Base-by-base conservation (phyloP, 495 filamentous ascomycete species). In the Penicillium soppii region DNA sequence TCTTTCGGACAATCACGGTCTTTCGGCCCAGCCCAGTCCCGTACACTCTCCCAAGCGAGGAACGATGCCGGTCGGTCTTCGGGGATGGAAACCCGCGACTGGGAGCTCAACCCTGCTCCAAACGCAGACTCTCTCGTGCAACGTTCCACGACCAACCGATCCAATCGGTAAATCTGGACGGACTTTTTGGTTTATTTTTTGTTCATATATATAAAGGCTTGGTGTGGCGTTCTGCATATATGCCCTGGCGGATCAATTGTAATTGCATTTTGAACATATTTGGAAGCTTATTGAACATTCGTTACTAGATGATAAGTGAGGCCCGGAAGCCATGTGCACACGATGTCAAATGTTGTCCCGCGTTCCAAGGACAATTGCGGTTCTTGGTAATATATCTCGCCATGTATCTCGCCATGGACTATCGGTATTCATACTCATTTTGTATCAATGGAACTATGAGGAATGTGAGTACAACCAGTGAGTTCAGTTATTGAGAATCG, bases 141-240 rank as follows among this genome's bases (percentile, higher is more conserved):
- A 20, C 67, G 70, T 3, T 64, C 67, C 5, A 62, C 61, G 15
- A 74, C 69, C 3, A 25, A 69, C 3, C 62, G 56, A 5, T 72
- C 62, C 8, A 51, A 53, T 39, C 54, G 51, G 2, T 65, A 52
- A 49, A 39, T 38, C 16, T 15, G 27, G 41, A 8, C 7, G 25
- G 7, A 21, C 7, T 16, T 15, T 27, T 30, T 13, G 5, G n/a
- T n/a, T 32, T 22, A 1, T 37, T 10, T 40, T 32, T 49, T 25
- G 25, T 30, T 48, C 1, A 48, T 41, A 41, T 19, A 9, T 47
- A 25, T 32, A 30, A 17, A 23, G 20, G 2, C 8, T 41, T 22
- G 47, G 26, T 26, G 47, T 22, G 47, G 26, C 37, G 47, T 49
- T 32, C 27, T 32, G 21, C 37, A 49, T 30, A 49, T 15, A 25